Conservation (phyloP, 306 rosid genomes). For the Cucurbita maxima region DNA sequence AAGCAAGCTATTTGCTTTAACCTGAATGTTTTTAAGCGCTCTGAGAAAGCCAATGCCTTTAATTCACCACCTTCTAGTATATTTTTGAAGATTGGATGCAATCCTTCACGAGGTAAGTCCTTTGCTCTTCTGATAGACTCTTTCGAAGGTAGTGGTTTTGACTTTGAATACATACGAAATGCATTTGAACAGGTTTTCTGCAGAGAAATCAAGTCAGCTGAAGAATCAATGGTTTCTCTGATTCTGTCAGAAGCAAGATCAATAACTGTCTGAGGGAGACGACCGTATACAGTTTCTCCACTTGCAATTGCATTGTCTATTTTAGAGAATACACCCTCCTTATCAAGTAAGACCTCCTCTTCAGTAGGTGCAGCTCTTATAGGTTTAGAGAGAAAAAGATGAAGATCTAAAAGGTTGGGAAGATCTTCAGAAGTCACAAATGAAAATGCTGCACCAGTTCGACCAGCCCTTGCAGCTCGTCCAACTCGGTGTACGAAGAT, state of each 20-base stretch:
- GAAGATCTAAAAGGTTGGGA: conserved; percentile 84
- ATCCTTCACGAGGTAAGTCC: conserved; percentile 61
- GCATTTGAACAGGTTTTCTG: conserved; percentile 76
- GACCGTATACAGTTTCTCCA: conserved; percentile 78
- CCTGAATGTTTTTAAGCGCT: conserved; percentile 83
- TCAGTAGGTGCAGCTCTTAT: conserved; percentile 72
- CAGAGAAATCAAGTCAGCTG: conserved; percentile 37
- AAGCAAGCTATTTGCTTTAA: conserved; percentile 4
- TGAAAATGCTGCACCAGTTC: conserved; percentile 83
- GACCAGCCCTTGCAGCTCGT: conserved; percentile 92
- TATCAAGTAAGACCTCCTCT: conserved; percentile 65
- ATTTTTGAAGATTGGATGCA: conserved; percentile 76
- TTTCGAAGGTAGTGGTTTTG: conserved; percentile 73
- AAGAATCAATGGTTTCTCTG: conserved; percentile 61
- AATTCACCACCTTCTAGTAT: conserved; percentile 70
- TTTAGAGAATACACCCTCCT: conserved; percentile 54
- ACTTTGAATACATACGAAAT: conserved; percentile 65
- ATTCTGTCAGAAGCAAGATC: conserved; percentile 83
- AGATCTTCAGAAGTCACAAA: conserved; percentile 76
- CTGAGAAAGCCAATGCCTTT: conserved; percentile 93
- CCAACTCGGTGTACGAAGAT: conserved; percentile 90
- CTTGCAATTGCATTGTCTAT: conserved; percentile 56
- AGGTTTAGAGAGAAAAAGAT: conserved; percentile 77
- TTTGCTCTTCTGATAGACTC: conserved; percentile 79
- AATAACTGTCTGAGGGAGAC: conserved; percentile 71